Evolutionary conservation across 768 basidiomycete genomes (phyloP), one percentile per base, ranked within the genome.

Genomic region (Amylocystis lapponica): DNA sequence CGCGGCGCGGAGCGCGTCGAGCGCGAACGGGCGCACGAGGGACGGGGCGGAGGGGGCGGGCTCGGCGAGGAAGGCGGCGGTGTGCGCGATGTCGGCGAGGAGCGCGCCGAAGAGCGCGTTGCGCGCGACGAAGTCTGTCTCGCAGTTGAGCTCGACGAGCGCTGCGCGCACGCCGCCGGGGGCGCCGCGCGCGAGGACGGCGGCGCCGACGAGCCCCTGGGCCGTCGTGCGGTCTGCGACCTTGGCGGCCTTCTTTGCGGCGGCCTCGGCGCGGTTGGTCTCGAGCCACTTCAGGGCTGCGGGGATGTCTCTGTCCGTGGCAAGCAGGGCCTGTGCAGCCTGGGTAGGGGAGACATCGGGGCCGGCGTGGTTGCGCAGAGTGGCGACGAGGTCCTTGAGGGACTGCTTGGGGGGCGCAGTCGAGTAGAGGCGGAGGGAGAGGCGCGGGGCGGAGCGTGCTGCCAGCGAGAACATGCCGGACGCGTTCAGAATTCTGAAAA

Each of bases 41-140:
- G 52, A 33, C 48, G 58, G 38, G 42, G 39, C 31, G 51, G 26
- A 31, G 11, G 47, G 52, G n/a, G 65, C 59, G 35, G 79, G 75
- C 41, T 79, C 77, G 0, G 77, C 63, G 32, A 88, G 68, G 56
- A 81, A 86, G 5, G 90, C 90, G 26, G 83, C 80, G 1, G 88
- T 91, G 53, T 87, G 82, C 13, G 90, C 85, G 51, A 96, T 83
- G 53, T 89, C 81, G 30, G 74, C 71, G 11, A 86, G 84, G 29
- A 94, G 75, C 41, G 72, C 71, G 13, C 78, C 72, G 55, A 98
- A 98, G 11, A 91, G 69, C 45, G 83, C 78, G 54, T 90, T 94
- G 50, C 88, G 68, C 19, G 82, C 89, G 22, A 98, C 94, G 59
- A 96, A 98, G 67, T 98, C 94, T 40, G 94, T 96, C 68, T 98